Evolutionary conservation across 805 yeast genomes (phyloP), one percentile per base, ranked within the genome.

Genomic region (Schwanniomyces sp.): DNA sequence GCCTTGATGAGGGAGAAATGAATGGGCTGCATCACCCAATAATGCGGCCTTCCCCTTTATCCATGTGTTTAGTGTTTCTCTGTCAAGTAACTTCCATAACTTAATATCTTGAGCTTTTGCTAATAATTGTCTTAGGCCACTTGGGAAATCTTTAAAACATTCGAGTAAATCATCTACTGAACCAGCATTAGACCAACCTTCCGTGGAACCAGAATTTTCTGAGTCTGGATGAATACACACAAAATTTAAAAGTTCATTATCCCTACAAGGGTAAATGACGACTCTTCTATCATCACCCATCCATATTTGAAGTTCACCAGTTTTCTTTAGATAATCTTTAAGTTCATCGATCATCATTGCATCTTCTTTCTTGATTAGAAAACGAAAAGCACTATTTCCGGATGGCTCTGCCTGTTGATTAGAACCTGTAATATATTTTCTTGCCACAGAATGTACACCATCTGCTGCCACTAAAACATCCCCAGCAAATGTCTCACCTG

Each of bases 381-480:
- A 38, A 16, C 41, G 17, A 12, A 38, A 38, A 9, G 41, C 41
- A 12, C 41, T 21, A 25, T 24, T 16, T n/a, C 41, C 41, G 12
- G 41, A 38, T 9, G 41, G 29, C 10, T 14, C 24, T 7, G 41
- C 41, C 9, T 14, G 7, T 16, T 21, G 17, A 38, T 26, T 38
- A 7, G 41, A n/a, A 24, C 41, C 41, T 10, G 41, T 25, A n/a
- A 38, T 26, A 38, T 16, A 7, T 7, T 4, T 4, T 7, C 41
- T 14, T 6, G 24, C 47, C 12, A 43, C 47, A 17, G 45, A 42
- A 16, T 42, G 38, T n/a, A 42, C 28, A 34, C 45, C 45, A 42
- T 42, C 45, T 17, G 45, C 45, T 17, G 39, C 45, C 2, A 42
- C 18, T 12, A 42, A 12, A 5, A 42, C n/a, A 17, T 42, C 45